Conservation (phyloP, 1,139 yeast genomes). For the Kluyveromyces sp. region DNA sequence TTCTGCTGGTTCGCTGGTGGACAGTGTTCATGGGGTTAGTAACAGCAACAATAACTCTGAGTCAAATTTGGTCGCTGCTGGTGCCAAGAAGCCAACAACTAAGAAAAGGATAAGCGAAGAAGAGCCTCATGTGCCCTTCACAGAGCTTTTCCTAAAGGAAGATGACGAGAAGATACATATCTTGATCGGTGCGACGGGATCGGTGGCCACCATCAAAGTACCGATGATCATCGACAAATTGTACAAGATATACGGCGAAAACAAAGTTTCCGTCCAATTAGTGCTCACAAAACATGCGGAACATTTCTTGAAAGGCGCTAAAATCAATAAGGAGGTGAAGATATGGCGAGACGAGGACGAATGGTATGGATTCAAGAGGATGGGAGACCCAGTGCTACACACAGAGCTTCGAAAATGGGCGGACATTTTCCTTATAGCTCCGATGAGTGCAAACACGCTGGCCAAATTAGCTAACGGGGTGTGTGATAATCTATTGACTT, state of each 20-base stretch:
- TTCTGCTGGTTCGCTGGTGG: neutral
- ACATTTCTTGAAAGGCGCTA: slow-evolving; percentile 71
- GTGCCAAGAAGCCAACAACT: neutral
- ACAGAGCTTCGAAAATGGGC: slow-evolving; percentile 94
- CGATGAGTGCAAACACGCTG: slow-evolving; percentile 82
- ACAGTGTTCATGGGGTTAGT: neutral
- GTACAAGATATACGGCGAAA: slow-evolving; percentile 63
- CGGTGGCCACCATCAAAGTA: slow-evolving; percentile 91
- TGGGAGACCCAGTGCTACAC: slow-evolving; percentile 65
- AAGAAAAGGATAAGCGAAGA: slow-evolving; percentile 3
- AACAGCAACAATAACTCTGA: too few relatives aligned
- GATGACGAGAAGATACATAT: slow-evolving; percentile 83
- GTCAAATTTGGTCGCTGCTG: neutral
- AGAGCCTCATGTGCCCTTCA: slow-evolving; percentile 69
- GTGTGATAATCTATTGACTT: slow-evolving; percentile 81
- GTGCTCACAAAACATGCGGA: slow-evolving; percentile 79
- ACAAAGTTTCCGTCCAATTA: slow-evolving; percentile 71
- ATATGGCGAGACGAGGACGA: slow-evolving; percentile 94
- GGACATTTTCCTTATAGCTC: slow-evolving; percentile 79
- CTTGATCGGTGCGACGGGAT: slow-evolving; percentile 86
- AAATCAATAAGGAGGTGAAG: slow-evolving; percentile 73
- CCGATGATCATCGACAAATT: slow-evolving; percentile 79
- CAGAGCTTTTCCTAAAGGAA: slow-evolving; percentile 58
- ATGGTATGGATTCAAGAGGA: slow-evolving; percentile 56
- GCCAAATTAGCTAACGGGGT: slow-evolving; percentile 86